Evolutionary conservation across 768 basidiomycete species (phyloP).

Genomic region (Boletus subcaerulescens): DNA sequence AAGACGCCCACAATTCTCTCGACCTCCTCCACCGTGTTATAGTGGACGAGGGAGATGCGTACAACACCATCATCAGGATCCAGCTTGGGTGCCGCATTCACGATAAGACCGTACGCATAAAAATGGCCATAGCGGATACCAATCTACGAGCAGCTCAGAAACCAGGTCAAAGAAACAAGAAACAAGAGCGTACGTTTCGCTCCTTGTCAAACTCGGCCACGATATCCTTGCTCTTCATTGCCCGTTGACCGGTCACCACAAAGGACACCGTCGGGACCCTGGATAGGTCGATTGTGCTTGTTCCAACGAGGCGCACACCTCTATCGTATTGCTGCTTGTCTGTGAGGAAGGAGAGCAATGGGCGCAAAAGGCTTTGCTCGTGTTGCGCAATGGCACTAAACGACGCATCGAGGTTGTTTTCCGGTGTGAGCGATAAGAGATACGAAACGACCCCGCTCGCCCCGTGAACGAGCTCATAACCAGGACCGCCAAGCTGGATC

Average conservation of each 20-base stretch:
- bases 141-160: conserved; percentile 41
- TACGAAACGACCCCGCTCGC: conserved; percentile 61
- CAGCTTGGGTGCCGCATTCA: conserved; percentile 50
- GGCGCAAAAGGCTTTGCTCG: conserved; percentile 56
- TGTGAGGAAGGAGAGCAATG: conserved; percentile 54
- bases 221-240: conserved; percentile 59
- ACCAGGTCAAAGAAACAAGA: neutral
- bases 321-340: conserved; percentile 46
- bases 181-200: conserved; percentile 49
- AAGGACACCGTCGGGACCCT: conserved; percentile 73
- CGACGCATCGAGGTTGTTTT: conserved; percentile 44
- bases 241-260: conserved; percentile 56
- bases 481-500: conserved; percentile 70
- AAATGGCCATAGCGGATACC: conserved; percentile 80
- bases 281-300: conserved; percentile 39
- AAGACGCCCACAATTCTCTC: conserved; percentile 54
- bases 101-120: conserved; percentile 66
- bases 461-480: conserved; percentile 68
- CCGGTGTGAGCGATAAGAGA: conserved; percentile 55
- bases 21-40: conserved; percentile 74
- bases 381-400: conserved; percentile 59
- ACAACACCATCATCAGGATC: conserved; percentile 66
- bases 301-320: conserved; percentile 69
- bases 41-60: conserved; percentile 74
- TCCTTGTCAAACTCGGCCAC: conserved; percentile 63